A percentile compares a stretch with the other conserved stretches of the same genome.
phyloP scores from a whole-genome alignment of 176 grass and related monocot species.

The Dendrocalamus sinicus region DNA sequence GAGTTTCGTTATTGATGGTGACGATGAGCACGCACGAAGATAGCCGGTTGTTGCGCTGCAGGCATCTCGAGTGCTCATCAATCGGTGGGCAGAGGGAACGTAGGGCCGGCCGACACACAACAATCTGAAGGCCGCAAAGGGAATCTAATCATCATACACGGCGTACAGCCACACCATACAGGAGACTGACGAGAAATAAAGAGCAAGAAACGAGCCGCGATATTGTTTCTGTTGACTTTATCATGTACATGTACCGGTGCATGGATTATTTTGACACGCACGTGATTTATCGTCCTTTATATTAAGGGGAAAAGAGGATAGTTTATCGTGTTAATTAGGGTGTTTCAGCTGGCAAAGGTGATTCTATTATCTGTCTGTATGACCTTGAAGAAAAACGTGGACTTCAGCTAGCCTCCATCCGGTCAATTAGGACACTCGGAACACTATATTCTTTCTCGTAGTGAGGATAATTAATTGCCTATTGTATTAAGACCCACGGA shows the following conservation, averaged over 20 bases:
- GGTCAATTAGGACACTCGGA: neutral
- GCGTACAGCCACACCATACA: neutral
- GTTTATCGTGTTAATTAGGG: too few relatives aligned
- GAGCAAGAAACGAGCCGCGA: neutral
- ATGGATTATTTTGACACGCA: neutral
- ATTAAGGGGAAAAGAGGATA: neutral
- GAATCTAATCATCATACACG: conserved; percentile 30
- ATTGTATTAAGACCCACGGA: too few relatives aligned
- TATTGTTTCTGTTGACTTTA: neutral
- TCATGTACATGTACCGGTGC: neutral
- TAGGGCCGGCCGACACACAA: conserved; percentile 9
- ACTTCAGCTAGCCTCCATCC: neutral
- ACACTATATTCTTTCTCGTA: too few relatives aligned
- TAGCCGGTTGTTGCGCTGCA: neutral
- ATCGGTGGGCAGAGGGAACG: neutral
- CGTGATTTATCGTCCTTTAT: neutral
- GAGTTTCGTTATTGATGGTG: neutral
- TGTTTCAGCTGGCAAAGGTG: too few relatives aligned
- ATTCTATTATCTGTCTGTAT: too few relatives aligned
- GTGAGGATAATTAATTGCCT: too few relatives aligned
- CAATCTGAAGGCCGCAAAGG: conserved; percentile 25
- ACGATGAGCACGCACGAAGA: neutral
- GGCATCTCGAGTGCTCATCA: conserved; percentile 16
- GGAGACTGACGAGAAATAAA: neutral
- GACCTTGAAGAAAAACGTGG: neutral